Evolutionary conservation across 139 green algal genomes (phyloP).

Genomic region (Pseudopediastrum boryanum): DNA sequence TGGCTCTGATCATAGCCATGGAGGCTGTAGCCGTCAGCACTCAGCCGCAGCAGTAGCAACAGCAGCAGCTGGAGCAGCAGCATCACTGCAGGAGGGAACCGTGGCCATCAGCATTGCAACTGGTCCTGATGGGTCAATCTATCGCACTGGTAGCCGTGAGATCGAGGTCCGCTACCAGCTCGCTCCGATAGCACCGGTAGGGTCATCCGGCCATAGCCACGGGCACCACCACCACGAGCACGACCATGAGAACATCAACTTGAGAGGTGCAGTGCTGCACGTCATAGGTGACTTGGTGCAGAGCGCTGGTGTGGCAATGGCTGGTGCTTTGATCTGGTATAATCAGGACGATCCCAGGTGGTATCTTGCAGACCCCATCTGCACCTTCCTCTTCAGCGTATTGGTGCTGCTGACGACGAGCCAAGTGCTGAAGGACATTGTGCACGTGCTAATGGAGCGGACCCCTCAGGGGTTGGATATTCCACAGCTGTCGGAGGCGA

Average conservation of each 20-base stretch:
- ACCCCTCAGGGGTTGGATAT: slow-evolving; percentile 72
- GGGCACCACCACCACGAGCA: slow-evolving; percentile 52
- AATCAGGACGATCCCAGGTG: slow-evolving; percentile 74
- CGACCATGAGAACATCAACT: slow-evolving; percentile 63
- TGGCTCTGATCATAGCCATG: not conserved
- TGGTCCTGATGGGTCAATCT: slow-evolving; percentile 2
- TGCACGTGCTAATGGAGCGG: slow-evolving; percentile 93
- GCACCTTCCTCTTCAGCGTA: slow-evolving; percentile 92
- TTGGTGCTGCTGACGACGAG: slow-evolving; percentile 89
- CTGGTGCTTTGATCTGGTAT: slow-evolving; percentile 89
- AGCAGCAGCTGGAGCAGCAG: slow-evolving; percentile 19
- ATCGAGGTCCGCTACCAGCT: slow-evolving; percentile 36
- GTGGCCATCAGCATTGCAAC: not conserved
- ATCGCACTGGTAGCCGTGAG: slow-evolving; percentile 6
- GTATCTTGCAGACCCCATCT: slow-evolving; percentile 85
- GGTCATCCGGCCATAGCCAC: slow-evolving; percentile 28
- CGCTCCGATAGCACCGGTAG: not conserved
- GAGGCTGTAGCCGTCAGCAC: too few species aligned
- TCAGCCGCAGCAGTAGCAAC: slow-evolving; percentile 4
- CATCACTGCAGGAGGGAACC: not conserved
- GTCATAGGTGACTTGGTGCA: slow-evolving; percentile 95
- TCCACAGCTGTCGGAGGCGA: slow-evolving; percentile 4
- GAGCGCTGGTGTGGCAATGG: slow-evolving; percentile 83
- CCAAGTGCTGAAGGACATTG: slow-evolving; percentile 83
- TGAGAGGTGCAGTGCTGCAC: slow-evolving; percentile 86